Evolutionary conservation across 768 basidiomycete species (phyloP), one percentile per base, ranked within the genome.

Genomic region (Nevesoporus exiguus): DNA sequence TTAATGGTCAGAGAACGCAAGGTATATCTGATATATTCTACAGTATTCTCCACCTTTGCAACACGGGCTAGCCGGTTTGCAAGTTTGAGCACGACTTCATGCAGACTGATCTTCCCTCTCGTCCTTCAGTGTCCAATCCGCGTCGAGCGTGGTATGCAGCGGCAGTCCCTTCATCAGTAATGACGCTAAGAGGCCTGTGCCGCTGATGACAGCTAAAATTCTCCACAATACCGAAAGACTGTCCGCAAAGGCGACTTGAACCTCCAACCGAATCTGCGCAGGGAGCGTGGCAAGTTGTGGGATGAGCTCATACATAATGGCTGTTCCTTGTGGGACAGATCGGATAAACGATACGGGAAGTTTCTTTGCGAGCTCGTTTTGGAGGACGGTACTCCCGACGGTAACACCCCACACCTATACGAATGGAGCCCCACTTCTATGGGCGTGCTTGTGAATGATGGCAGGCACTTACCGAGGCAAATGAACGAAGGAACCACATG

Each of bases 331-430:
- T 0, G 73, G 71, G 55, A 78, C 67, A 21, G 64, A 61, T 1
- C 59, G 40, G 9, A 70, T 30, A 53, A 80, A 80, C 0, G 58
- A 66, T 0, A 44, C 40, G 0, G 82, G 80, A 0, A 84, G 74
- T 3, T 62, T 63, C 30, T 61, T 67, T 6, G 62, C 62, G 8
- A 85, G 74, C 49, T 76, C 54, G 62, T 81, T 84, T 56, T 80
- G 78, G 1, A 84, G 69, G 39, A 83, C 71, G 0, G 77, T 74
- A 13, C 73, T 70, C 3, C 77, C 76, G 49, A 84, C 72, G 0
- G 76, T 70, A 47, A 82, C 67, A 3, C 82, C 82, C 76, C 80
- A 80, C 5, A 71, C 69, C 74, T 82, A 64, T 2, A 30, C 10
- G 10, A 7, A 31, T 5, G n/a, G 30, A 9, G 6, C 3, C 3